Conservation (phyloP, 2,329 filamentous ascomycete genomes). For the Cytospora mali region DNA sequence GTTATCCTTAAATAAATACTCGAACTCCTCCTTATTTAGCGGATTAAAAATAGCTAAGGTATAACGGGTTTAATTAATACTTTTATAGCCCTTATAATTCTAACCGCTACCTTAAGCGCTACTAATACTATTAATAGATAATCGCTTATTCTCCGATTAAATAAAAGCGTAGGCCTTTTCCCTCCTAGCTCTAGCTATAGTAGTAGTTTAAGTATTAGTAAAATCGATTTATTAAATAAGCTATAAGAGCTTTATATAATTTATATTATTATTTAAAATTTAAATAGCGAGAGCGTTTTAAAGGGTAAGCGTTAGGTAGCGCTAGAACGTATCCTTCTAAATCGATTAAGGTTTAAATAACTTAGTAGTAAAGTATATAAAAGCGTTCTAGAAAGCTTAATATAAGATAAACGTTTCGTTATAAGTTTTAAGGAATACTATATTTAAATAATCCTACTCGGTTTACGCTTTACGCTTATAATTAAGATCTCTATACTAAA, state of each 20-base stretch:
- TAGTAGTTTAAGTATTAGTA: background rate
- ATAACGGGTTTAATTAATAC: no score
- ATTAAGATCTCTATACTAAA: background rate
- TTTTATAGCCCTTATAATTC: no score
- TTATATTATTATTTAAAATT: background rate
- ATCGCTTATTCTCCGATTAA: no score
- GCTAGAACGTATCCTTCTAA: background rate
- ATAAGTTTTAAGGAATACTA: background rate
- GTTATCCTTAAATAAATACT: no score
- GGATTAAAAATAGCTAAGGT: no score
- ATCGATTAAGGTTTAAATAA: background rate
- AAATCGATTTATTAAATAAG: background rate
- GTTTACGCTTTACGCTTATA: background rate
- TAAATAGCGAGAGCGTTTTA: background rate
- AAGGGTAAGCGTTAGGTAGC: background rate
- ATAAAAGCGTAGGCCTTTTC: no score
- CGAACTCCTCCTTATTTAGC: background rate
- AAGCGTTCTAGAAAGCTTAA: no score
- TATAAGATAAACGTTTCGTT: no score
- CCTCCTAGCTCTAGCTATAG: no score
- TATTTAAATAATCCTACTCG: background rate
- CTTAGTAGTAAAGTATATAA: no score
- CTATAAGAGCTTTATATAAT: background rate
- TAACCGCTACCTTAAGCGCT: no score
- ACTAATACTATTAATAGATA: no score